A percentile compares a stretch with the other conserved stretches of the same genome.
Conservation (phyloP, 495 filamentous ascomycete species). For the Tricharina praecox region DNA sequence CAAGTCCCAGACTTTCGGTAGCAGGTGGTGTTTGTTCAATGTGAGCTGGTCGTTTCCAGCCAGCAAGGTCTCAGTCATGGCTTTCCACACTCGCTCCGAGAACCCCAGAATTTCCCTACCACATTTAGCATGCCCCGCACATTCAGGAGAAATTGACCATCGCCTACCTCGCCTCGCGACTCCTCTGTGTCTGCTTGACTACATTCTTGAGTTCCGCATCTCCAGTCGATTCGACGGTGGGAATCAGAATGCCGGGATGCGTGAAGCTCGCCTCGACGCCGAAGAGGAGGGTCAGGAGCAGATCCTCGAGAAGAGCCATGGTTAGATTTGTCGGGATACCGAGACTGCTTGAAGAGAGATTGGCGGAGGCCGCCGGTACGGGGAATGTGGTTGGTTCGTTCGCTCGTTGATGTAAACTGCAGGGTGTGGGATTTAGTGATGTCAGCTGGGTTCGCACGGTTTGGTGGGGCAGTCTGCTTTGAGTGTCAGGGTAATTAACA, state of each 20-base stretch:
- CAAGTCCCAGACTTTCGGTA: conserved; percentile 41
- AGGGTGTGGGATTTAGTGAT: too few species aligned
- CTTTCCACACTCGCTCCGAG: conserved; percentile 40
- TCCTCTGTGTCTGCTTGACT: conserved; percentile 25
- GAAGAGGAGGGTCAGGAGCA: conserved; percentile 25
- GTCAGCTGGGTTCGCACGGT: too few species aligned
- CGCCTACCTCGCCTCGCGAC: conserved; percentile 24
- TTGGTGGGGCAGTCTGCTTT: too few species aligned
- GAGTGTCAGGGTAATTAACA: too few species aligned
- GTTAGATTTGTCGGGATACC: too few species aligned
- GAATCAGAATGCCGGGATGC: conserved; percentile 27
- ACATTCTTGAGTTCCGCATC: conserved; percentile 24
- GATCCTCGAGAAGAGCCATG: conserved; percentile 23
- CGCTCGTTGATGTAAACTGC: too few species aligned
- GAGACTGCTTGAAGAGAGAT: too few species aligned
- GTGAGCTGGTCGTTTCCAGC: conserved; percentile 36
- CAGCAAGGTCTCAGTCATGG: conserved; percentile 40
- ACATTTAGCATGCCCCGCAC: not conserved
- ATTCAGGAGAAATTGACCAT: not conserved
- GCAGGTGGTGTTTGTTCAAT: conserved; percentile 30
- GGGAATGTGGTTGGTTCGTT: too few species aligned
- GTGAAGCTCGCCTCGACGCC: conserved; percentile 30
- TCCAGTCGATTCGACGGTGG: conserved; percentile 3
- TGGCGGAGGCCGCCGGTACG: too few species aligned
- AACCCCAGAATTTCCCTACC: conserved; percentile 37